Conservation (phyloP, 2,329 filamentous ascomycete species). For the Colletotrichum filicis region DNA sequence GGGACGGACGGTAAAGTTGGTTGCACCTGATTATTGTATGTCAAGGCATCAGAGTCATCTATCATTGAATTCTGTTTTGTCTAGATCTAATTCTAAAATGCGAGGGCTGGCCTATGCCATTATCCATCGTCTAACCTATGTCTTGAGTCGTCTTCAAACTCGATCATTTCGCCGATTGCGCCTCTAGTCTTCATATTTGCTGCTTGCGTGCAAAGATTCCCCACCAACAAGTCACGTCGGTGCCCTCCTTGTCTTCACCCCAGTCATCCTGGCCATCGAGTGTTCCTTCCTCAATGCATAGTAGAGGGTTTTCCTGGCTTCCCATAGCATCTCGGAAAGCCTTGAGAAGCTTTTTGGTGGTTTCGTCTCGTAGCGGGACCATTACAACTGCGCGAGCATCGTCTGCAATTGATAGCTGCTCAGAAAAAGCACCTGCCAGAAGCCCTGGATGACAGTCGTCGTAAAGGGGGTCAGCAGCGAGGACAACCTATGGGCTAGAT, state of each 20-base stretch:
- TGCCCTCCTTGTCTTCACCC: slow-evolving; percentile 62
- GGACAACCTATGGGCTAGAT: slow-evolving; percentile 66
- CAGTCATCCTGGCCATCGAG: slow-evolving; percentile 80
- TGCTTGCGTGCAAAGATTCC: slow-evolving; percentile 61
- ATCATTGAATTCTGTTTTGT: not conserved
- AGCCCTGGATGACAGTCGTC: slow-evolving; percentile 83
- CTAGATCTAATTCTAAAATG: not conserved
- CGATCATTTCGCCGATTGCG: not conserved
- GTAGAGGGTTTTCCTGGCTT: slow-evolving; percentile 55
- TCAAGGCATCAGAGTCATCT: not conserved
- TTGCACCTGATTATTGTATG: not conserved
- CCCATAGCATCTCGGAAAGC: slow-evolving; percentile 73
- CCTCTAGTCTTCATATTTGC: not conserved
- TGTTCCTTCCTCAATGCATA: slow-evolving; percentile 68
- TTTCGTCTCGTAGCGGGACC: slow-evolving; percentile 80
- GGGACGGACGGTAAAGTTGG: not conserved
- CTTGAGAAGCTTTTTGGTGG: slow-evolving; percentile 69
- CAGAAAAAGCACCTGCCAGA: slow-evolving; percentile 75
- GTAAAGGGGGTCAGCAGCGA: slow-evolving; percentile 90
- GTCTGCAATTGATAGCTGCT: slow-evolving; percentile 69
- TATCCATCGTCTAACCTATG: not conserved
- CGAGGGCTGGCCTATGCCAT: not conserved
- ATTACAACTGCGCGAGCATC: slow-evolving; percentile 80
- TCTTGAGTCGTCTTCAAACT: not conserved
- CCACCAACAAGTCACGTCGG: slow-evolving; percentile 74